Percentiles rank a stretch among this genome's conserved stretches.
phyloP scores from a whole-genome alignment of 2,329 filamentous ascomycete genomes.

The Fusarium ramigenum region DNA sequence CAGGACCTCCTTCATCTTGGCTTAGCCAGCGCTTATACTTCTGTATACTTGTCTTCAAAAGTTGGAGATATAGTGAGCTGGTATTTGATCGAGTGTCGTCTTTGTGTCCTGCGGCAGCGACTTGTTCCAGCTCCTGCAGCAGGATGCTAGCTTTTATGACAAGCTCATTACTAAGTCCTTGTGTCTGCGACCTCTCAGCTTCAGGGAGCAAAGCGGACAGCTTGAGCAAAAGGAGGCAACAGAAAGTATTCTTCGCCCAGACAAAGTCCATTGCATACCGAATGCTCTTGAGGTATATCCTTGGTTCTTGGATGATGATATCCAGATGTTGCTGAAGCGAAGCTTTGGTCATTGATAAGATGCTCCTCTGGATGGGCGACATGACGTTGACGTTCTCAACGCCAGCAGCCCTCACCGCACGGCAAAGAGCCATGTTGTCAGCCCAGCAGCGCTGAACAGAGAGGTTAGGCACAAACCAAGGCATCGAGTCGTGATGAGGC shows the following conservation, averaged over 20 bases:
- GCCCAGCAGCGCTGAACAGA: constrained; percentile 17
- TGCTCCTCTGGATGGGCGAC: not conserved
- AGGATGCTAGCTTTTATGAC: not conserved
- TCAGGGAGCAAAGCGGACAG: not conserved
- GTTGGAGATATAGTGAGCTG: constrained; percentile 1
- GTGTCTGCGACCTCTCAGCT: fast-evolving
- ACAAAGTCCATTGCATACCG: constrained; percentile 25
- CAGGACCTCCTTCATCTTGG: not conserved
- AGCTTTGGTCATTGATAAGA: constrained; percentile 2
- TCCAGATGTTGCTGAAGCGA: constrained; percentile 9
- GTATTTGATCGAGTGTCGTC: constrained; percentile 11
- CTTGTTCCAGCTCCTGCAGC: not conserved
- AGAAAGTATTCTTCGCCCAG: constrained; percentile 15
- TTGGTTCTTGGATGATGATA: constrained; percentile 8
- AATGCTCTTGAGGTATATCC: constrained; percentile 6
- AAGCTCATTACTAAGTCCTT: not conserved
- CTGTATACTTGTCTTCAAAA: constrained; percentile 7
- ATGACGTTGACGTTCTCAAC: constrained; percentile 18
- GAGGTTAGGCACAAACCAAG: constrained; percentile 8
- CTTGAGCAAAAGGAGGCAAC: constrained; percentile 9
- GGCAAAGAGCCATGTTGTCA: constrained; percentile 17
- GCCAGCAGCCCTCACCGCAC: constrained; percentile 2
- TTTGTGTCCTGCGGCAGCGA: not conserved
- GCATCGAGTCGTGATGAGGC: not conserved
- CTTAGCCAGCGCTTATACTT: constrained; percentile 7